Evolutionary conservation across 495 filamentous ascomycete genomes (phyloP).

Genomic region (Aspergillus campestris): DNA sequence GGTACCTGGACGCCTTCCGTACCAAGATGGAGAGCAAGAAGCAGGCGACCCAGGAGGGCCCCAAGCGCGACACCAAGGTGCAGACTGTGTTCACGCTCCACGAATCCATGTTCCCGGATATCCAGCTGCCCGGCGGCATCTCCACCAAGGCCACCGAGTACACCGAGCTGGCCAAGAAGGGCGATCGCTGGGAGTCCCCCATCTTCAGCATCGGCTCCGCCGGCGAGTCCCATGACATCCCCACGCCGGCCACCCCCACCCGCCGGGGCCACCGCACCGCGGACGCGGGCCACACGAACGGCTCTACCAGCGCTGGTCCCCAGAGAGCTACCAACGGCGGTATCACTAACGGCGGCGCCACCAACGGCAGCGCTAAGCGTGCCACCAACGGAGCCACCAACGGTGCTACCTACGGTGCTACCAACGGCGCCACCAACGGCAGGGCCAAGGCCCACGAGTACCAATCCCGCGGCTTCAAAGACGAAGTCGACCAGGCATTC

Average conservation of each 20-base stretch:
- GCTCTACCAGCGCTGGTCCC: slow-evolving; percentile 6
- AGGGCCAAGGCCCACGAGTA: slow-evolving; percentile 11
- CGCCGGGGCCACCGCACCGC: slow-evolving; percentile 55
- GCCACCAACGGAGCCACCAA: slow-evolving; percentile 11
- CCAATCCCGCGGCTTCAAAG: slow-evolving; percentile 40
- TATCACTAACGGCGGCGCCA: slow-evolving; percentile 3
- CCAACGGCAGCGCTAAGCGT: not conserved
- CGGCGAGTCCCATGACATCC: slow-evolving; percentile 59
- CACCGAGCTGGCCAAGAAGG: slow-evolving; percentile 76
- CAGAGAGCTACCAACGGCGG: slow-evolving; percentile 8
- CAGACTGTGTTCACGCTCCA: slow-evolving; percentile 75
- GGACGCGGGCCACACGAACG: slow-evolving; percentile 8
- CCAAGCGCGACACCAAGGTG: slow-evolving; percentile 60
- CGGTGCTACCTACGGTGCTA: slow-evolving; percentile 3
- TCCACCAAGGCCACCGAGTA: slow-evolving; percentile 93
- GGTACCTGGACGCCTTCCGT: slow-evolving; percentile 71
- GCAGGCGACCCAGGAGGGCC: slow-evolving; percentile 53
- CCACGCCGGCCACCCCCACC: slow-evolving; percentile 49
- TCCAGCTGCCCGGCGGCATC: slow-evolving; percentile 84
- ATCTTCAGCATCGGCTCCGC: slow-evolving; percentile 88
- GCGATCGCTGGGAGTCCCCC: slow-evolving; percentile 90
- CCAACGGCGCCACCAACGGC: slow-evolving; percentile 12
- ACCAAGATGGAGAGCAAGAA: slow-evolving; percentile 64
- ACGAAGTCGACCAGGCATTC: slow-evolving; percentile 48
- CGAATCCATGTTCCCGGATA: slow-evolving; percentile 81